A percentile compares a stretch with the other conserved stretches of the same genome.
These are phyloP conservation scores for Calocybe gambosa DNA, from an alignment of 1,284 basidiomycete genomes.

Conservation along the genomic window DNA sequence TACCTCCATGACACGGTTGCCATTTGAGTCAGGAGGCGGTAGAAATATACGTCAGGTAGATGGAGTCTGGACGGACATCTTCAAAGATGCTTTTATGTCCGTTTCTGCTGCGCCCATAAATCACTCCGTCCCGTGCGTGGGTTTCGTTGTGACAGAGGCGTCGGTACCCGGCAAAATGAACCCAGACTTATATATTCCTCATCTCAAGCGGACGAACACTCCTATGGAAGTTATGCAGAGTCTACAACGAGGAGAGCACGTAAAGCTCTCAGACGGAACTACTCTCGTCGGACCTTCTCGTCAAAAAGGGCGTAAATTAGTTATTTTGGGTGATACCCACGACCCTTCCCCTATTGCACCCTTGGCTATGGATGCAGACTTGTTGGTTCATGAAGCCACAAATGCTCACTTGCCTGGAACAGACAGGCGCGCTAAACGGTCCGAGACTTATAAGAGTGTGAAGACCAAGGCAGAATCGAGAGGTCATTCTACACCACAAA, in stretches of 20 bases:
- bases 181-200: conserved; percentile 54
- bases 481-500: conserved; percentile 90
- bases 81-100: conserved; percentile 49
- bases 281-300: conserved; percentile 66
- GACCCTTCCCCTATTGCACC: conserved; percentile 61
- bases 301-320: conserved; percentile 66
- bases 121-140: conserved; percentile 80
- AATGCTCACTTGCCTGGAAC: conserved; percentile 81
- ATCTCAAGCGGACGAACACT: conserved; percentile 65
- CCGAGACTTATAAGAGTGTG: conserved; percentile 57
- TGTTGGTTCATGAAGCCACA: conserved; percentile 85
- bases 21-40: conserved; percentile 59
- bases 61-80: conserved; percentile 72
- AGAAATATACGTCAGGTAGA: conserved; percentile 59
- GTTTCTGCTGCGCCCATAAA: conserved; percentile 82
- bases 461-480: conserved; percentile 66
- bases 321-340: conserved; percentile 78
- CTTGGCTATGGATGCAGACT: conserved; percentile 55
- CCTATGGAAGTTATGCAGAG: conserved; percentile 67
- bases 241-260: conserved; percentile 65
- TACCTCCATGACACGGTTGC: conserved; percentile 39
- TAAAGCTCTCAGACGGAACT: conserved; percentile 74
- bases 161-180: conserved; percentile 75
- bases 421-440: conserved; percentile 48
- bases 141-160: conserved; percentile 76